Conservation (phyloP, 2,329 filamentous ascomycete species). For the Pseudogymnoascus sp. region DNA sequence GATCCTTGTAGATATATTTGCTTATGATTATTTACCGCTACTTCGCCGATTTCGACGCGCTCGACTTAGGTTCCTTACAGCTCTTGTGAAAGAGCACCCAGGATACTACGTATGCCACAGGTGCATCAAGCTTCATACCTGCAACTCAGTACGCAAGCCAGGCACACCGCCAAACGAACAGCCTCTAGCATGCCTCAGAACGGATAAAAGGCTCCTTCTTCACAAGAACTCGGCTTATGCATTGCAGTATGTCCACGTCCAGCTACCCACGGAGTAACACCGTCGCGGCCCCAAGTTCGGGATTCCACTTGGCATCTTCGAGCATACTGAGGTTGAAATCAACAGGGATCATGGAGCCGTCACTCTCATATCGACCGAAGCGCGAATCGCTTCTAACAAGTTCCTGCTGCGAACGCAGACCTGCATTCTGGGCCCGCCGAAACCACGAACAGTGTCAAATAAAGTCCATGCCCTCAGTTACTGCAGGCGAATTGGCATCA, state of each 20-base stretch:
- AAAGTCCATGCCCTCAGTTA: not conserved
- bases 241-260: not conserved
- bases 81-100: not conserved
- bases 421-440: constrained; percentile 17
- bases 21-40: not conserved
- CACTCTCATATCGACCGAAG: constrained; percentile 17
- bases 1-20: not conserved
- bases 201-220: not conserved
- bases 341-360: not conserved
- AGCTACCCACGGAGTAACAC: not conserved
- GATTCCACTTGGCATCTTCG: not conserved
- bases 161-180: not conserved
- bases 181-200: not conserved
- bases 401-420: constrained; percentile 19
- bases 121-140: not conserved
- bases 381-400: constrained; percentile 17
- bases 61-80: not conserved
- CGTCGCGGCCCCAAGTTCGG: not conserved
- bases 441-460: not conserved
- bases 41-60: not conserved
- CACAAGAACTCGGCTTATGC: not conserved
- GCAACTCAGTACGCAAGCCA: not conserved
- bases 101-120: not conserved
- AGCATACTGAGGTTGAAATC: not conserved
- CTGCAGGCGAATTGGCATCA: not conserved